Percentiles rank a stretch among this genome's conserved stretches.
Evolutionary conservation across 352 stramenopile genomes (phyloP).

Genomic region (Pythium grandisporangium): DNA sequence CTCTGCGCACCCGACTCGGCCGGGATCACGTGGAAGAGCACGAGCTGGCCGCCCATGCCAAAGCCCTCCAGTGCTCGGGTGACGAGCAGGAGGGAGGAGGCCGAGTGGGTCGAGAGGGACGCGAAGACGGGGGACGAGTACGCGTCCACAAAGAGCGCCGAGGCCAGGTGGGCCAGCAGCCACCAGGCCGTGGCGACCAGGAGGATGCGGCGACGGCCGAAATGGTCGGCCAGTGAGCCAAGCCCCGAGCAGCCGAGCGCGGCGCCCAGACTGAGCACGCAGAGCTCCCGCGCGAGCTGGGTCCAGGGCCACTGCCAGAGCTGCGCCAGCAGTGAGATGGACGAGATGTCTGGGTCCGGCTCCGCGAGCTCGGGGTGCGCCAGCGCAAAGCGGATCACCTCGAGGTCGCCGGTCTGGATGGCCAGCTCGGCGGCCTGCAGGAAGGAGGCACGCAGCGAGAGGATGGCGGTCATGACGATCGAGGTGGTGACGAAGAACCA

Average conservation of each 20-base stretch:
- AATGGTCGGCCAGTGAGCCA: not conserved
- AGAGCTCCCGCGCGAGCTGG: no score
- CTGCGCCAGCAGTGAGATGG: no score
- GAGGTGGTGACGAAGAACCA: not conserved
- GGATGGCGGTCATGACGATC: no score
- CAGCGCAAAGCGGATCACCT: no score
- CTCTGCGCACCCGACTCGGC: constrained; percentile 52
- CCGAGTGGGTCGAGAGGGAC: no score
- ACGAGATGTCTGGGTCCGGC: no score
- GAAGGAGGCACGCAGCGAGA: no score
- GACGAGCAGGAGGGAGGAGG: not conserved
- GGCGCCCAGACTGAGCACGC: not conserved
- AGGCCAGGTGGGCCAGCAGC: not conserved
- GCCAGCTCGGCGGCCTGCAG: no score
- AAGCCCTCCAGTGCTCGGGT: constrained; percentile 16
- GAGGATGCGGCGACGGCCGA: not conserved
- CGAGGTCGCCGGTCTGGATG: no score
- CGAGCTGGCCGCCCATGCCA: constrained; percentile 43
- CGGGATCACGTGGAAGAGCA: constrained; percentile 36
- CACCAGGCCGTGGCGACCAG: not conserved
- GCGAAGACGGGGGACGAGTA: no score
- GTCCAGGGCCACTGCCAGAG: no score
- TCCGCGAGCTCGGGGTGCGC: no score
- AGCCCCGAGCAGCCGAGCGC: not conserved
- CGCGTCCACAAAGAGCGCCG: not conserved